Percentiles rank a stretch among this genome's conserved stretches.
Evolutionary conservation across 495 filamentous ascomycete genomes (phyloP).

Genomic region (Podospora pseudopauciseta): DNA sequence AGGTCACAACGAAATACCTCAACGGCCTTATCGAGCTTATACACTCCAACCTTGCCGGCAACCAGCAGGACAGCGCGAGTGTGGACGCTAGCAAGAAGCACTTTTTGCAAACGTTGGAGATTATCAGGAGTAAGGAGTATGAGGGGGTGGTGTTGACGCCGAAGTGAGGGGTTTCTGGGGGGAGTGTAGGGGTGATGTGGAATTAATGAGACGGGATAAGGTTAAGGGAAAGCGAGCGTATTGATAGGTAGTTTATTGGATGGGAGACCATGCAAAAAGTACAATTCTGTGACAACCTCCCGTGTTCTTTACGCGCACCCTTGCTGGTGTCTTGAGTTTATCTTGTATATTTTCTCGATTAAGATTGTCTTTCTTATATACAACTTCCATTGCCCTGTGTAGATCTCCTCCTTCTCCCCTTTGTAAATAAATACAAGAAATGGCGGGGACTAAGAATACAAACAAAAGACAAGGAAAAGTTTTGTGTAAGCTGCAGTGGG

Average conservation of each 20-base stretch:
- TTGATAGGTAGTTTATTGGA: background rate
- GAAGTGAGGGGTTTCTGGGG: conserved; percentile 44
- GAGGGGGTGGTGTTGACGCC: conserved; percentile 79
- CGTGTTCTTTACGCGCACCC: too few relatives aligned
- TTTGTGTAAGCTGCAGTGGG: background rate
- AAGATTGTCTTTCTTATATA: background rate
- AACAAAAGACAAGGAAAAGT: background rate
- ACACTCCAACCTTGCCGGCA: conserved; percentile 81
- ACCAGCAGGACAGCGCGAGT: conserved; percentile 72
- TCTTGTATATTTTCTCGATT: background rate
- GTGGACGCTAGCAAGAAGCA: conserved; percentile 85
- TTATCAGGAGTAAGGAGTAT: conserved; percentile 85
- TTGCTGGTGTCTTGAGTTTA: background rate
- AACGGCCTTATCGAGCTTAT: conserved; percentile 98
- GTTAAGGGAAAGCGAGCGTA: background rate
- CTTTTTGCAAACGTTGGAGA: conserved; percentile 90
- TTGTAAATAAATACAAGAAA: background rate
- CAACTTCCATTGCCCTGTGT: background rate
- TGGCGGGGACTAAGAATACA: background rate
- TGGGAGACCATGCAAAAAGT: too few relatives aligned
- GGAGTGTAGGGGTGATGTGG: conserved; percentile 10
- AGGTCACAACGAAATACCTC: conserved; percentile 96
- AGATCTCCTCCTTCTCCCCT: background rate
- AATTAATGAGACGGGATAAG: conserved; percentile 22
- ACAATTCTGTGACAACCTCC: too few relatives aligned